A percentile compares a stretch with the other conserved stretches of the same genome.
Conservation (phyloP, 1,139 yeast genomes). For the Suhomyces taliae region DNA sequence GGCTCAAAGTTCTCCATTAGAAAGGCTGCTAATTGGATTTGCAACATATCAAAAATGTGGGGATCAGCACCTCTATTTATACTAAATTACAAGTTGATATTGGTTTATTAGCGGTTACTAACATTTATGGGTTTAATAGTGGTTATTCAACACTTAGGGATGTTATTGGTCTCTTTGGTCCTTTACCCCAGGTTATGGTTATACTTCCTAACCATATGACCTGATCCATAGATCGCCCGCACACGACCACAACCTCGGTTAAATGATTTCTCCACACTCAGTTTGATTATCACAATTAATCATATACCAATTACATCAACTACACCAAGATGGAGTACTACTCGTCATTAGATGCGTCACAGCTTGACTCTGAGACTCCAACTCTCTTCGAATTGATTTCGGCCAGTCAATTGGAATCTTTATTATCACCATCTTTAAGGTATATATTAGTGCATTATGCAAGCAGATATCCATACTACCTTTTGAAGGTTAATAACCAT, state of each 20-base stretch:
- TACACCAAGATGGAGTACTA: constrained; percentile 68
- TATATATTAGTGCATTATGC: constrained; percentile 83
- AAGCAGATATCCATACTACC: constrained; percentile 69
- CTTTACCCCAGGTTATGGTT: too few relatives aligned
- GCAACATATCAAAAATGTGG: neutral
- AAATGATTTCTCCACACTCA: constrained; percentile 5
- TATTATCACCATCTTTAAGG: constrained; percentile 80
- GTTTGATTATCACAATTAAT: constrained; percentile 56
- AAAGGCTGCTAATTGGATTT: constrained; percentile 7
- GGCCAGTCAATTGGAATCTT: constrained; percentile 71
- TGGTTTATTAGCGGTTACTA: too few relatives aligned
- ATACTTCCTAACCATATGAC: too few relatives aligned
- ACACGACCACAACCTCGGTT: constrained; percentile 8
- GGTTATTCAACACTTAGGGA: too few relatives aligned
- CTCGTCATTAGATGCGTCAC: constrained; percentile 75
- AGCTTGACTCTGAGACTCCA: constrained; percentile 73
- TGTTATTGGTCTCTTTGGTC: too few relatives aligned
- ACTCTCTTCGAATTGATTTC: constrained; percentile 83
- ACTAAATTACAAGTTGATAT: too few relatives aligned
- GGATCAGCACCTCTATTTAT: neutral
- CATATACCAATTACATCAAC: neutral
- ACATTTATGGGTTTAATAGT: too few relatives aligned
- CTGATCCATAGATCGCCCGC: neutral
- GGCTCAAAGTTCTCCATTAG: constrained; percentile 23
- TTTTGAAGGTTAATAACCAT: constrained; percentile 60